These are phyloP conservation scores for Lasiodiplodia gonubiensis DNA, from an alignment of 2,329 filamentous ascomycete species.

Conservation along the genomic window DNA sequence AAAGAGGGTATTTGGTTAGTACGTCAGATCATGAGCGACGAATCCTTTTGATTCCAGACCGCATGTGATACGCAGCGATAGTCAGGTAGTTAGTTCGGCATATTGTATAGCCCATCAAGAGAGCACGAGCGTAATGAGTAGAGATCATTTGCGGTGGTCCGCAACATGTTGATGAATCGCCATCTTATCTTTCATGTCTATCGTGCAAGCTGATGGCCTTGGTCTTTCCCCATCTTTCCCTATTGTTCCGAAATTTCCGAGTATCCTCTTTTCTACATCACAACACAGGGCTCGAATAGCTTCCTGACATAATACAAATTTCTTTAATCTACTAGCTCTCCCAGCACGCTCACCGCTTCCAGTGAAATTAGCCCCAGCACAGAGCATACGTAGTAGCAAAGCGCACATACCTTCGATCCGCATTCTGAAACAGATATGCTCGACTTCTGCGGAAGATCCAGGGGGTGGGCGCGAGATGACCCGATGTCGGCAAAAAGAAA, in stretches of 20 bases:
- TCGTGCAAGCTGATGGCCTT: not conserved
- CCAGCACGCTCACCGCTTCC: not conserved
- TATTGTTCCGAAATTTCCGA: not conserved
- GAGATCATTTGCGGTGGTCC: not conserved
- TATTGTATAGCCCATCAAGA: not conserved
- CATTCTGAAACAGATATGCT: not conserved
- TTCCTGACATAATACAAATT: not conserved
- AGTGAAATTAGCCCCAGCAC: not conserved
- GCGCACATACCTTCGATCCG: not conserved
- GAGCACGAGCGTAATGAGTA: not conserved
- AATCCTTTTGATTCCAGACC: not conserved
- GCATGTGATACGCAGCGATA: not conserved
- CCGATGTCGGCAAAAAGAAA: not conserved
- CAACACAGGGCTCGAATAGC: not conserved
- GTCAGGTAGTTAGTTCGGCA: not conserved
- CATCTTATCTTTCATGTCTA: not conserved
- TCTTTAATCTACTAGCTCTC: not conserved
- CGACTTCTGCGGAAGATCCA: not conserved
- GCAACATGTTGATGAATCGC: not conserved
- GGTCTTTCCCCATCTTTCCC: not conserved
- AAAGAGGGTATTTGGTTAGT: not conserved
- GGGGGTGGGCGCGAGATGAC: not conserved
- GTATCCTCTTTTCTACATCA: not conserved
- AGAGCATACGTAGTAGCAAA: not conserved
- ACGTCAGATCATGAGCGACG: conserved; percentile 8